Evolutionary conservation across 2,329 filamentous ascomycete genomes (phyloP).

Genomic region (Aquanectria penicillioides): DNA sequence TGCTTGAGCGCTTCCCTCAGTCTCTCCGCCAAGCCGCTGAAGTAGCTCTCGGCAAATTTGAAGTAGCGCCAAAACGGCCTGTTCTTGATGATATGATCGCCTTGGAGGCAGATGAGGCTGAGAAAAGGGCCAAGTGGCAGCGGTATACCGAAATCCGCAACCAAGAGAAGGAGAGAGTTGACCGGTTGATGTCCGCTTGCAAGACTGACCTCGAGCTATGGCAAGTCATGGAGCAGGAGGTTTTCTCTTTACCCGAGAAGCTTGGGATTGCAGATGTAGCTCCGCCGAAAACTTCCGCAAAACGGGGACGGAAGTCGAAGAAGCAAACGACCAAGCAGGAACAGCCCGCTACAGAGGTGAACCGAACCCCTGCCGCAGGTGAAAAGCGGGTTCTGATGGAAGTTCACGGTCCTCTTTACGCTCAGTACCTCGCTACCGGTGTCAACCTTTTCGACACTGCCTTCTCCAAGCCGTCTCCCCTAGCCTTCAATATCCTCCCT

Average conservation of each 20-base stretch:
- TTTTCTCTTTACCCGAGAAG: slow-evolving; percentile 68
- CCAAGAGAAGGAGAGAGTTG: slow-evolving; percentile 63
- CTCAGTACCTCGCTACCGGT: slow-evolving; percentile 67
- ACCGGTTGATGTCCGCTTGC: slow-evolving; percentile 63
- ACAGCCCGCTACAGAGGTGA: slow-evolving; percentile 7
- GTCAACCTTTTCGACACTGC: slow-evolving; percentile 65
- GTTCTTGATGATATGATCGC: slow-evolving; percentile 41
- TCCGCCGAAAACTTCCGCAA: background rate
- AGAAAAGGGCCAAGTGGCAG: slow-evolving; percentile 47
- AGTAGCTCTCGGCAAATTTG: slow-evolving; percentile 51
- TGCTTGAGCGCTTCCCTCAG: slow-evolving; percentile 50
- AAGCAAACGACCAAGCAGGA: slow-evolving; percentile 21
- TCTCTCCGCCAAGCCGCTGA: slow-evolving; percentile 53
- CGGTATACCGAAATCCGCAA: slow-evolving; percentile 51
- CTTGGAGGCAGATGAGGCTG: slow-evolving; percentile 44
- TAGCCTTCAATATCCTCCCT: slow-evolving; percentile 71
- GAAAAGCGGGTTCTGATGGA: slow-evolving; percentile 53
- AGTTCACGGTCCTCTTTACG: slow-evolving; percentile 72
- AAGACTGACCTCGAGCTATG: slow-evolving; percentile 73
- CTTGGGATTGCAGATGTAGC: slow-evolving; percentile 60
- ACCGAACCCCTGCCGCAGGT: slow-evolving; percentile 12
- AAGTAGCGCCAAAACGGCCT: slow-evolving; percentile 42
- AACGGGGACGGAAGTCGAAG: slow-evolving; percentile 25
- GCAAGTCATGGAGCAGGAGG: slow-evolving; percentile 71
- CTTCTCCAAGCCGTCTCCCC: slow-evolving; percentile 67